Percentiles rank a stretch among this genome's conserved stretches.
Conservation (phyloP, 495 filamentous ascomycete genomes). For the Massariosphaeria phaeospora region DNA sequence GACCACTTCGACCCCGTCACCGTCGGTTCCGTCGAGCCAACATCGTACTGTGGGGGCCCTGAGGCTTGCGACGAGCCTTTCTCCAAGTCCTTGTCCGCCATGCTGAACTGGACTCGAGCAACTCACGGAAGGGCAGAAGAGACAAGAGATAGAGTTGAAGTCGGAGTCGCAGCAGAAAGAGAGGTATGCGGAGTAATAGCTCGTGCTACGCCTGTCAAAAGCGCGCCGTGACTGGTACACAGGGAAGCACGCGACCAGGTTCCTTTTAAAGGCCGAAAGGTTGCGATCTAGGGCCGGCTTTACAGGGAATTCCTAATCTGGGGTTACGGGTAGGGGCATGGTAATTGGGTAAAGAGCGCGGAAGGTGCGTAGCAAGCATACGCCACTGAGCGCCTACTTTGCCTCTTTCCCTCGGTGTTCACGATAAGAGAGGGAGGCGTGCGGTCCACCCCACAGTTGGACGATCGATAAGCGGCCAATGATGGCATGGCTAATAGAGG, state of each 20-base stretch:
- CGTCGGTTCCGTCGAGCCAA: conserved; percentile 25
- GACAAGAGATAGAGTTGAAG: not conserved
- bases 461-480: too few species aligned
- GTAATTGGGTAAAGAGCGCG: too few species aligned
- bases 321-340: too few species aligned
- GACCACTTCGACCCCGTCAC: conserved; percentile 18
- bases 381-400: too few species aligned
- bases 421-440: too few species aligned
- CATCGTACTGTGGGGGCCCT: conserved; percentile 19
- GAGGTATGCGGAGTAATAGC: not conserved
- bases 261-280: not conserved
- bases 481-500: too few species aligned
- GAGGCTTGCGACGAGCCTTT: not conserved
- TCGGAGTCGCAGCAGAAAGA: not conserved
- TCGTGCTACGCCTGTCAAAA: not conserved
- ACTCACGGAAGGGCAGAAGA: not conserved
- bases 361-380: too few species aligned
- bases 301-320: too few species aligned
- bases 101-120: not conserved
- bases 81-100: conserved; percentile 28
- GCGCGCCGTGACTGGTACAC: not conserved
- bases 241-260: not conserved
- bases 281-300: too few species aligned
- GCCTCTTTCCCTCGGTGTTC: too few species aligned
- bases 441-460: too few species aligned